phyloP scores from a whole-genome alignment of 768 basidiomycete genomes.

The Phanerodontia chrysosporium region DNA sequence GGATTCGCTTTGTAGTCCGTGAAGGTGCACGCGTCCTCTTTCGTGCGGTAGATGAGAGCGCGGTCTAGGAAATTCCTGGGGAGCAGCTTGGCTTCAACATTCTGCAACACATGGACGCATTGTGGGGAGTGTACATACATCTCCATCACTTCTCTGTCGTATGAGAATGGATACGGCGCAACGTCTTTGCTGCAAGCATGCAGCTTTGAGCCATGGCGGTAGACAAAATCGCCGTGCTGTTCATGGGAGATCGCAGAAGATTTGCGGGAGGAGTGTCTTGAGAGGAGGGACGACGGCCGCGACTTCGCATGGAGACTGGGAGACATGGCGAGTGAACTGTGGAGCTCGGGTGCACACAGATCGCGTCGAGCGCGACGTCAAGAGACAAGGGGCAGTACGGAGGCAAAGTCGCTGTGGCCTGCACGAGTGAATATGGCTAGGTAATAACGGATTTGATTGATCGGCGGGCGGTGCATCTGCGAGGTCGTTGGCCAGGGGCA shows the following conservation, averaged over 20 bases:
- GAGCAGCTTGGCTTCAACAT: background rate
- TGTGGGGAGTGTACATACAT: slow-evolving; percentile 41
- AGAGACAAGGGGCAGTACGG: background rate
- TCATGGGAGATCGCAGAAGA: slow-evolving; percentile 37
- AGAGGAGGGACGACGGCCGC: slow-evolving; percentile 6
- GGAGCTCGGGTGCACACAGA: background rate
- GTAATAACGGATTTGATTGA: background rate
- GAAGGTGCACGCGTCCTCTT: slow-evolving; percentile 44
- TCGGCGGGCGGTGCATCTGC: background rate
- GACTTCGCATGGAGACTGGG: slow-evolving; percentile 9
- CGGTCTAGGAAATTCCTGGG: slow-evolving; percentile 9
- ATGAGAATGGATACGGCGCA: slow-evolving; percentile 73
- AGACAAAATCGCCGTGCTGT: slow-evolving; percentile 31
- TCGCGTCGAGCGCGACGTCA: background rate
- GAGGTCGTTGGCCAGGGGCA: background rate
- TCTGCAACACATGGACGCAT: background rate
- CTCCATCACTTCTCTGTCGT: slow-evolving; percentile 62
- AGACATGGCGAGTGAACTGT: background rate
- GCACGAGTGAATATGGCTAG: no score
- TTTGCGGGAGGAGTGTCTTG: slow-evolving; percentile 13
- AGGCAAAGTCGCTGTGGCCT: background rate
- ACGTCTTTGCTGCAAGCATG: slow-evolving; percentile 68
- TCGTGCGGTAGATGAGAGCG: slow-evolving; percentile 35
- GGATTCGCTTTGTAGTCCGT: slow-evolving; percentile 45
- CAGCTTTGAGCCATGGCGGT: slow-evolving; percentile 57